Percentiles rank a stretch among this genome's conserved stretches.
phyloP scores from a whole-genome alignment of 805 yeast genomes.

The Yarrowia sp. region DNA sequence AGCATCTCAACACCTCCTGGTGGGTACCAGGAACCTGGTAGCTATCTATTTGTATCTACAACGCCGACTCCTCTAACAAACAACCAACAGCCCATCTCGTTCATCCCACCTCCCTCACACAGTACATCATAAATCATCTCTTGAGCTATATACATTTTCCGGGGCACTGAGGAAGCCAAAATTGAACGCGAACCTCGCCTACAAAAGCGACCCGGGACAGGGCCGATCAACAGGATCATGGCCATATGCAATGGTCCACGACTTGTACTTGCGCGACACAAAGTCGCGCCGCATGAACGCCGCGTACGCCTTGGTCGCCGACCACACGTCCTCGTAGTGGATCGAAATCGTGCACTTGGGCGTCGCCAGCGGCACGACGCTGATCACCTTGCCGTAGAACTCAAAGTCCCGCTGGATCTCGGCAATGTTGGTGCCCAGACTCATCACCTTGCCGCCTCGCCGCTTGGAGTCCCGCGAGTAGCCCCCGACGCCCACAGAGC shows the following conservation, averaged over 20 bases:
- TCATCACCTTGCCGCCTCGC: conserved; percentile 14
- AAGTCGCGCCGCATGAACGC: conserved; percentile 3
- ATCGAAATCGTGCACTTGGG: conserved; percentile 7
- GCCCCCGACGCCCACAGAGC: not conserved
- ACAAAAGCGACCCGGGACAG: conserved; percentile 15
- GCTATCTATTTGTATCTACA: no score
- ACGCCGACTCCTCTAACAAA: no score
- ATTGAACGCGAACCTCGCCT: not conserved
- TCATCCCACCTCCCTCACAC: not conserved
- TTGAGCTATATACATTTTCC: no score
- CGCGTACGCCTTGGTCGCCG: conserved; percentile 18
- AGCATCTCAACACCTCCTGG: no score
- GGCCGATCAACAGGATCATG: conserved; percentile 24
- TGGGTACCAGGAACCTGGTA: no score
- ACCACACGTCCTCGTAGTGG: conserved; percentile 22
- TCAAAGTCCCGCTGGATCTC: conserved; percentile 22
- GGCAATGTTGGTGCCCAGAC: conserved; percentile 16
- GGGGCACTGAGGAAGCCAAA: no score
- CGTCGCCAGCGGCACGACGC: conserved; percentile 22
- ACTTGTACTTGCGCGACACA: conserved; percentile 19
- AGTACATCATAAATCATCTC: no score
- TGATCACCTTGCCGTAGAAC: conserved; percentile 18
- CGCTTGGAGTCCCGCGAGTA: conserved; percentile 11
- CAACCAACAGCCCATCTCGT: no score
- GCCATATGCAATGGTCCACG: conserved; percentile 2